phyloP scores from a whole-genome alignment of 2,329 filamentous ascomycete genomes.

The Coniella vitis region DNA sequence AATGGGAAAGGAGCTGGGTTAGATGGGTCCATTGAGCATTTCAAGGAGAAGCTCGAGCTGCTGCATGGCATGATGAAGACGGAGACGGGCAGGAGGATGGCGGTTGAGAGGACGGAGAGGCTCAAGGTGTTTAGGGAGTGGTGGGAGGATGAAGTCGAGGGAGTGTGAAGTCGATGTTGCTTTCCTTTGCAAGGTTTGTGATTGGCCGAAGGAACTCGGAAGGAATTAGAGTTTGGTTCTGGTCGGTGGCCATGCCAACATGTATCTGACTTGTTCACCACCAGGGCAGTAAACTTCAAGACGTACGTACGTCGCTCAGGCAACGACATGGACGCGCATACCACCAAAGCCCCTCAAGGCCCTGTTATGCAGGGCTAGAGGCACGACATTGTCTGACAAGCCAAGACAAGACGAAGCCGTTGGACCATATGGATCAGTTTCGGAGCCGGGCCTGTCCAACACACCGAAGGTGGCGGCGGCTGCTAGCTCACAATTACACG shows the following conservation, averaged over 20 bases:
- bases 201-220: too few relatives aligned
- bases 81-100: constrained; percentile 44
- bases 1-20: too few relatives aligned
- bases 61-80: constrained; percentile 62
- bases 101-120: constrained; percentile 45
- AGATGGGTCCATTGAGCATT: constrained; percentile 63
- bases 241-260: too few relatives aligned
- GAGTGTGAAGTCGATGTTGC: neutral
- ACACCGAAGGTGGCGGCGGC: neutral
- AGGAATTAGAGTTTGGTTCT: too few relatives aligned
- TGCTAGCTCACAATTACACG: neutral
- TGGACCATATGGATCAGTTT: neutral
- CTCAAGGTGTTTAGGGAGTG: constrained; percentile 47
- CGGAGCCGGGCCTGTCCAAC: neutral
- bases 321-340: too few relatives aligned
- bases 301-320: too few relatives aligned
- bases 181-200: too few relatives aligned
- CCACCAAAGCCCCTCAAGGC: too few relatives aligned
- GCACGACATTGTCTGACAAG: too few relatives aligned
- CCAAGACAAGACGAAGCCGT: neutral
- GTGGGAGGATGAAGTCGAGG: constrained; percentile 44
- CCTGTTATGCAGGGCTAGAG: too few relatives aligned
- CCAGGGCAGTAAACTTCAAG: too few relatives aligned
- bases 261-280: too few relatives aligned
- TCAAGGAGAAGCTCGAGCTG: constrained; percentile 66